These are phyloP conservation scores for Clarireedia homoeocarpa DNA, from an alignment of 2,329 filamentous ascomycete species.

Conservation along the genomic window DNA sequence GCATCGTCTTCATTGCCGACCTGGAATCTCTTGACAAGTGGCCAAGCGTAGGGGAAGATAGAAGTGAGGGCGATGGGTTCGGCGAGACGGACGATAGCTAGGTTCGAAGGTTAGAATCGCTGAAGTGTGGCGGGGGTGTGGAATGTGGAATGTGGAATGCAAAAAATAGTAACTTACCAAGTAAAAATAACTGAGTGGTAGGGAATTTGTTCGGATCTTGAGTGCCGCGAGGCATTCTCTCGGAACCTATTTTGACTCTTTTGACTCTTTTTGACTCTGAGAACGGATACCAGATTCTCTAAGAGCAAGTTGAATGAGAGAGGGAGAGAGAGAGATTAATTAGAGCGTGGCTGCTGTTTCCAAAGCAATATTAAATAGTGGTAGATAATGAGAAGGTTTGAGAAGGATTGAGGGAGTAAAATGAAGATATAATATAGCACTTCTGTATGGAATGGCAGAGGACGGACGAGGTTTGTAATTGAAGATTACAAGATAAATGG, in stretches of 20 bases:
- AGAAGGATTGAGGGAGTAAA: background rate
- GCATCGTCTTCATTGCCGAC: conserved; percentile 67
- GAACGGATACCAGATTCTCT: background rate
- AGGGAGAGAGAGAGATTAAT: background rate
- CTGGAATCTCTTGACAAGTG: conserved; percentile 68
- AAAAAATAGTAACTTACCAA: conserved; percentile 51
- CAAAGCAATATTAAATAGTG: no score
- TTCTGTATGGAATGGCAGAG: background rate
- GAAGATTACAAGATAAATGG: background rate
- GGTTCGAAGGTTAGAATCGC: background rate
- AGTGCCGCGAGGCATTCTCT: conserved; percentile 24
- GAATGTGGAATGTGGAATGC: conserved; percentile 1
- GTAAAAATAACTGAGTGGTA: conserved; percentile 70
- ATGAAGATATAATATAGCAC: no score
- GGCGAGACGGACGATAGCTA: conserved; percentile 85
- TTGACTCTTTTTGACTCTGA: conserved; percentile 8
- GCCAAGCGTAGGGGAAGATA: conserved; percentile 88
- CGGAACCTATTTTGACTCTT: conserved; percentile 16
- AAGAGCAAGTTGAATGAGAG: background rate
- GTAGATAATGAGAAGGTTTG: background rate
- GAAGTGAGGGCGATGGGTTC: conserved; percentile 90
- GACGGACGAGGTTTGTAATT: background rate
- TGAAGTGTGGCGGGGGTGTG: conserved; percentile 1
- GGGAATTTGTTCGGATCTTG: conserved; percentile 69
- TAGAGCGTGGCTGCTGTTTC: background rate